Evolutionary conservation across 164 flowering plant genomes (phyloP), one percentile per base, ranked within the genome.

Genomic region (Chloranthus sessilifolius): DNA sequence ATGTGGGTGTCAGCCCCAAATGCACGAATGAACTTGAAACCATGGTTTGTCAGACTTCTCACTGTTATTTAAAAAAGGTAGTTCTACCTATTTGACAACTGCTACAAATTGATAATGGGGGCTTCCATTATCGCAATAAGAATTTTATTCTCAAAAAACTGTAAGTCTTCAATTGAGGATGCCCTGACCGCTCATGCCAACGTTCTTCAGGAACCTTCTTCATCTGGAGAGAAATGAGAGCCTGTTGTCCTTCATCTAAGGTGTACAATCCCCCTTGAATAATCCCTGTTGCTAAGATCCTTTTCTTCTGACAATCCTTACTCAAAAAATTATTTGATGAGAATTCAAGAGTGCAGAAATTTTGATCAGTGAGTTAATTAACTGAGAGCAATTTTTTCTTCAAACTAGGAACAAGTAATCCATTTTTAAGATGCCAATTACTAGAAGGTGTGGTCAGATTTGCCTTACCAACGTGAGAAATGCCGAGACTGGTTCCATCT

Each of bases 381-480:
- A 42, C 24, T 2, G 45, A 42, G 2, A 42, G 10, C 9, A 42
- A 8, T 12, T 42, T 42, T 20, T 42, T 38, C 20, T 38, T 15
- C 15, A 38, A 14, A n/a, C 17, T 21, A 15, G 42, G 42, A 8
- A 38, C 22, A 42, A 42, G 45, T 9, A 42, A 21, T 9, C 7
- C 26, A 42, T 20, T 14, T 12, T 15, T 15, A 4, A 42, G 19
- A 7, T 20, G 8, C 2, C 8, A 7, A 20, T 9, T 42, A 20
- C 3, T 2, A 42, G 45, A 20, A 6, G 14, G 14, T 2, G 16
- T 4, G 22, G 14, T 20, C 2, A 42, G 10, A 12, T 19, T 1
- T 7, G 45, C 26, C 19, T 42, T 17, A n/a, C 45, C 24, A 20
- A 42, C 25, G 22, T 42, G 45, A 42, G 45, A 42, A 22, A 42